Evolutionary conservation across 768 basidiomycete species (phyloP), one percentile per base, ranked within the genome.

Genomic region (Psilocybe cubensis): DNA sequence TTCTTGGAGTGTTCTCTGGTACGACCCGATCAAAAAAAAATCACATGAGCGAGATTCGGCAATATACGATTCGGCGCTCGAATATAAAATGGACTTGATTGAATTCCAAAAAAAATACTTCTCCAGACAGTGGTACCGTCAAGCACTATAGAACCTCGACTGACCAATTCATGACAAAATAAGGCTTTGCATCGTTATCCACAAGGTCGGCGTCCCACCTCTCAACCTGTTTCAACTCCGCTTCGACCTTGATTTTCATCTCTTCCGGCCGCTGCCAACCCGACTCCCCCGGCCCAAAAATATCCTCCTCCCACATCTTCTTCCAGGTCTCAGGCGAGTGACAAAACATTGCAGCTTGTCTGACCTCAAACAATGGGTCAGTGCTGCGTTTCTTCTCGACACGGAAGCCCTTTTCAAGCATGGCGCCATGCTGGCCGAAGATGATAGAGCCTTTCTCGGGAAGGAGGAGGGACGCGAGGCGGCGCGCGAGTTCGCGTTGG

Each of bases 371-470:
- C n/a, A n/a, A n/a, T 20, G n/a, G 14, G 25, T n/a, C n/a, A n/a
- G n/a, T n/a, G n/a, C n/a, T n/a, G n/a, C n/a, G n/a, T n/a, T n/a
- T n/a, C n/a, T n/a, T 21, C 50, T 52, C 46, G 1, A 25, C 7
- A 17, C 53, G 47, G 24, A 59, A 54, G 3, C 77, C 78, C 54
- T 74, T 76, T 54, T 67, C 64, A 12, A 66, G 64, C 17, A 59
- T 59, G 0, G 73, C 78, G 23, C 52, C 65, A 58, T 83, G 82
- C n/a, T 63, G 61, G 12, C 76, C 74, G 38, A 77, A 68, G 47
- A 71, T 75, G 12, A 75, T 59, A 2, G 74, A 74, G 2, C 74
- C 74, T 11, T 67, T 67, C 25, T 63, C 49, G 0, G 76, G 71
- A 14, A 71, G 69, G 28, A 77, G 72, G 10, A 77, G 55, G 1